A percentile compares a stretch with the other conserved stretches of the same genome.
Conservation (phyloP, 805 yeast genomes). For the Ogataea degrootiae region DNA sequence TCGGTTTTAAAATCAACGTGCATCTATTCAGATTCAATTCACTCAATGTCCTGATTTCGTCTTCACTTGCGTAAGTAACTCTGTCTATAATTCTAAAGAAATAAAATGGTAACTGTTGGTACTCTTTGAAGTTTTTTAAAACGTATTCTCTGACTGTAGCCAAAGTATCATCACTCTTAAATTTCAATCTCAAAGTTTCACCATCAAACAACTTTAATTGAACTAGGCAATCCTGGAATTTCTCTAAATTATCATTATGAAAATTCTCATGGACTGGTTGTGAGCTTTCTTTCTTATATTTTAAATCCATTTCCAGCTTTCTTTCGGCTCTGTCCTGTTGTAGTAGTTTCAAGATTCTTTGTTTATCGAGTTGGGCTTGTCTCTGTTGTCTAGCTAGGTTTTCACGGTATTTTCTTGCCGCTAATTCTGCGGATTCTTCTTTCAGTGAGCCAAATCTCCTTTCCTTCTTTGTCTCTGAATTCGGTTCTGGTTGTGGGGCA, state of each 20-base stretch:
- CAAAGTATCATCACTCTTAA: slow-evolving; percentile 42
- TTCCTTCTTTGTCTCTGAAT: background rate
- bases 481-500: background rate
- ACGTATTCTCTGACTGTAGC: slow-evolving; percentile 59
- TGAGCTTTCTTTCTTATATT: background rate
- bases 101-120: slow-evolving; percentile 43
- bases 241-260: slow-evolving; percentile 17
- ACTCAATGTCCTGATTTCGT: slow-evolving; percentile 50
- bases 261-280: slow-evolving; percentile 20
- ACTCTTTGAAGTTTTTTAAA: slow-evolving; percentile 42
- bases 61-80: slow-evolving; percentile 55
- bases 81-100: slow-evolving; percentile 56
- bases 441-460: slow-evolving; percentile 26
- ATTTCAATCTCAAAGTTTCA: slow-evolving; percentile 46
- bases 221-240: slow-evolving; percentile 40
- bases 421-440: slow-evolving; percentile 37
- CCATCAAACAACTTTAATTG: slow-evolving; percentile 66
- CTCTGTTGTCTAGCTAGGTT: slow-evolving; percentile 32
- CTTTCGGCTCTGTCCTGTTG: slow-evolving; percentile 41
- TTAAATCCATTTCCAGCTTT: slow-evolving; percentile 4
- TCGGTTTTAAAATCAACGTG: slow-evolving; percentile 67
- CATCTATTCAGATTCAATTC: slow-evolving; percentile 62
- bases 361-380: slow-evolving; percentile 45
- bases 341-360: slow-evolving; percentile 49
- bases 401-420: slow-evolving; percentile 35